Percentiles rank a stretch among this genome's conserved stretches.
These are phyloP conservation scores for Thalassiosira sp. DNA, from an alignment of 352 stramenopile species.

Conservation along the genomic window DNA sequence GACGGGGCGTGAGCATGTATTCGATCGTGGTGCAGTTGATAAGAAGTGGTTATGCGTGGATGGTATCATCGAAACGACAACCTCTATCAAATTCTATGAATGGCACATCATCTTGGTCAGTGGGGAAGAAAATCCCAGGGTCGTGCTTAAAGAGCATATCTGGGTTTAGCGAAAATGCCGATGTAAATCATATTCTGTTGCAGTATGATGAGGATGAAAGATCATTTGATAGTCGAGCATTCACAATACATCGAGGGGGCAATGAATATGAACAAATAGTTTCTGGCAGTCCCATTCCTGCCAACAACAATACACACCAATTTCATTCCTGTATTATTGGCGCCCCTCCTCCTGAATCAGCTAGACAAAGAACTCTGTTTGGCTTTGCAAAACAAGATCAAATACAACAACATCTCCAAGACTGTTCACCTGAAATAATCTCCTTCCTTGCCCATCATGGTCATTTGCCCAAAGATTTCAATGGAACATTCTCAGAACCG, in stretches of 20 bases:
- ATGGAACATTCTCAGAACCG: not conserved
- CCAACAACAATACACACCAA: not conserved
- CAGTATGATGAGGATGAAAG: slow-evolving; percentile 3
- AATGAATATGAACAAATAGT: slow-evolving; percentile 20
- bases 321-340: not conserved
- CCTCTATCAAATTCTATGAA: slow-evolving; percentile 1
- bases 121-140: slow-evolving; percentile 33
- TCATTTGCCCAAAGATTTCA: slow-evolving; percentile 18
- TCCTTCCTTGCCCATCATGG: slow-evolving; percentile 21
- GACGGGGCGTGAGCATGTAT: slow-evolving; percentile 31
- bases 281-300: slow-evolving; percentile 10
- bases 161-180: slow-evolving; percentile 49
- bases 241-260: slow-evolving; percentile 25
- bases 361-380: slow-evolving; percentile 11
- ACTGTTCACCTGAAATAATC: slow-evolving; percentile 18
- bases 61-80: slow-evolving; percentile 12
- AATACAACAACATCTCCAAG: not conserved
- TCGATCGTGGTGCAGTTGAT: slow-evolving; percentile 40
- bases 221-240: slow-evolving; percentile 25
- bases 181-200: slow-evolving; percentile 64
- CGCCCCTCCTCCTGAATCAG: not conserved
- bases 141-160: slow-evolving; percentile 56
- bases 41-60: slow-evolving; percentile 18
- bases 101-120: not conserved
- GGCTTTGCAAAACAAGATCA: not conserved